phyloP scores from a whole-genome alignment of 352 stramenopile species.

The Peronospora farinosa region DNA sequence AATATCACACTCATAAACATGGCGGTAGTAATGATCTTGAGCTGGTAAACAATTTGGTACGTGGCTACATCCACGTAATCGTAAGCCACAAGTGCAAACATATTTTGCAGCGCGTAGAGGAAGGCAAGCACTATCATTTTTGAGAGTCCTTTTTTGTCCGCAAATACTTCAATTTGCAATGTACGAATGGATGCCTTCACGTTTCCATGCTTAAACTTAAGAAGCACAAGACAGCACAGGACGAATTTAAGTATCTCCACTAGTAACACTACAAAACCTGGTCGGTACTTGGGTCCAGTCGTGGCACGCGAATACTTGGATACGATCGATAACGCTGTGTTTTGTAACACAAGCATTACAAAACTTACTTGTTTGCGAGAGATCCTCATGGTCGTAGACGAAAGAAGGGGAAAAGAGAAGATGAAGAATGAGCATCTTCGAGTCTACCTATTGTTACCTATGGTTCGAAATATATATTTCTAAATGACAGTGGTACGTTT shows the following conservation, averaged over 20 bases:
- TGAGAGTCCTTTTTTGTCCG: constrained; percentile 63
- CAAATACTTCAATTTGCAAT: constrained; percentile 74
- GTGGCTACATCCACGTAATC: constrained; percentile 86
- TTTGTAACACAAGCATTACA: constrained; percentile 82
- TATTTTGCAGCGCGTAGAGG: constrained; percentile 84
- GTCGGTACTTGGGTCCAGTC: constrained; percentile 73
- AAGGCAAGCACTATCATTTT: constrained; percentile 85
- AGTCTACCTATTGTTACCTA: too few relatives aligned
- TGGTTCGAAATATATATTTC: constrained; percentile 3
- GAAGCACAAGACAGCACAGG: constrained; percentile 69
- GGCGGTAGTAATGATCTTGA: constrained; percentile 88
- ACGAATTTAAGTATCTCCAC: constrained; percentile 81
- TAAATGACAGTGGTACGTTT: too few relatives aligned
- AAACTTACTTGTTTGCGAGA: constrained; percentile 80
- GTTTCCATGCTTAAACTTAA: constrained; percentile 54
- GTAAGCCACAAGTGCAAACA: constrained; percentile 81
- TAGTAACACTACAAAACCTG: constrained; percentile 70
- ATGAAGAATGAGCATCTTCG: too few relatives aligned
- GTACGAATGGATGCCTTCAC: constrained; percentile 48
- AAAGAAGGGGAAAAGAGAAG: constrained; percentile 3
- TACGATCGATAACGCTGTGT: constrained; percentile 80
- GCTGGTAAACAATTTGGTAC: constrained; percentile 88
- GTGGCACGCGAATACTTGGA: constrained; percentile 82
- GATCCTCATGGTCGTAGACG: constrained; percentile 16
- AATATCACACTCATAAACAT: constrained; percentile 87